Percentiles rank a stretch among this genome's conserved stretches.
Conservation (phyloP, 441 rosid genomes). For the Pelargonium myrrhifolium region DNA sequence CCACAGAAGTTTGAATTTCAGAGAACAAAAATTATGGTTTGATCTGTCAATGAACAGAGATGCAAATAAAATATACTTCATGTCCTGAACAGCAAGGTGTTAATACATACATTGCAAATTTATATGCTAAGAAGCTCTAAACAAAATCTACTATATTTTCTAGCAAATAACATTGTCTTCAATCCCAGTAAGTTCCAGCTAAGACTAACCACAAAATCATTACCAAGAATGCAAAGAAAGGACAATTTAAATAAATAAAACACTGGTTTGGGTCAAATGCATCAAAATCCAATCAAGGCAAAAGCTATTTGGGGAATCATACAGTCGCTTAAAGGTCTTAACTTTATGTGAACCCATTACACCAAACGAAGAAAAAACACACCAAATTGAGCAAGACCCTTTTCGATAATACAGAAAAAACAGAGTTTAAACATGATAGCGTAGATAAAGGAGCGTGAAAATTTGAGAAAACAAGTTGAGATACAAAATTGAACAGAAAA, state of each 20-base stretch:
- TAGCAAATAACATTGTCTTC: too few relatives aligned
- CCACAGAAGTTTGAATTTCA: too few relatives aligned
- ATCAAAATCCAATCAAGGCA: background rate
- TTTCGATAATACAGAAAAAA: conserved; percentile 3
- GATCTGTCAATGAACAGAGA: too few relatives aligned
- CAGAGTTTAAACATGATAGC: background rate
- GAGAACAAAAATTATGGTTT: too few relatives aligned
- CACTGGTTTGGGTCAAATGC: too few relatives aligned
- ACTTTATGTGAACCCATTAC: background rate
- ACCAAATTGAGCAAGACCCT: conserved; percentile 17
- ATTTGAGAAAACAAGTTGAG: background rate
- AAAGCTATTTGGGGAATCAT: background rate
- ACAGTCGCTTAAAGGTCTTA: background rate
- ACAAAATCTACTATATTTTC: too few relatives aligned
- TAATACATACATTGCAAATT: too few relatives aligned
- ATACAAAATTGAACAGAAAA: background rate
- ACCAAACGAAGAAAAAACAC: background rate
- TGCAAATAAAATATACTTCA: too few relatives aligned
- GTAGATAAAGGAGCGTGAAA: conserved; percentile 5
- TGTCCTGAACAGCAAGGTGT: too few relatives aligned
- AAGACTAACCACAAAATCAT: background rate
- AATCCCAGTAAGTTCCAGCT: too few relatives aligned
- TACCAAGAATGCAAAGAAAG: background rate
- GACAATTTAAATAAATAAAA: too few relatives aligned
- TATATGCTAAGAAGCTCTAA: too few relatives aligned